These are phyloP conservation scores for Venturia oleaginea DNA, from an alignment of 2,329 filamentous ascomycete genomes.

Conservation along the genomic window DNA sequence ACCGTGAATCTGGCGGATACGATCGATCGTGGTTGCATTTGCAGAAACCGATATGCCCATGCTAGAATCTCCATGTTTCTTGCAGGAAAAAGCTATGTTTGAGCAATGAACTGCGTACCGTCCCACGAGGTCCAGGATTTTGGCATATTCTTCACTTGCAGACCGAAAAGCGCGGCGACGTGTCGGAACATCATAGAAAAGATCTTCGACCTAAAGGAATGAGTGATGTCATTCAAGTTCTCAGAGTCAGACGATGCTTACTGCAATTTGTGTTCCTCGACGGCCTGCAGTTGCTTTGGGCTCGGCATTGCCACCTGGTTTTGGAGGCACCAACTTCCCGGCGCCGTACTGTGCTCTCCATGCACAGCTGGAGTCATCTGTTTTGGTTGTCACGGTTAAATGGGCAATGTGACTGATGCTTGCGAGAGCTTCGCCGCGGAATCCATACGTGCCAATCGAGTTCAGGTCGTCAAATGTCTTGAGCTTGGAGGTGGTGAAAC, in stretches of 20 bases:
- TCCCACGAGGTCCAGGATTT: slow-evolving; percentile 91
- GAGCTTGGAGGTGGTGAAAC: slow-evolving; percentile 94
- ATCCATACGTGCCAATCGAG: slow-evolving; percentile 92
- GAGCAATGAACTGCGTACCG: slow-evolving; percentile 87
- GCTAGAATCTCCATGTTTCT: slow-evolving; percentile 85
- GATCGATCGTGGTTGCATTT: slow-evolving; percentile 63
- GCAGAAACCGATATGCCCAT: slow-evolving; percentile 72
- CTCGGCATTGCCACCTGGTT: slow-evolving; percentile 77
- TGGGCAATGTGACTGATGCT: slow-evolving; percentile 99
- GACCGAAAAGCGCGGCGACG: slow-evolving; percentile 84
- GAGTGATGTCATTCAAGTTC: background rate
- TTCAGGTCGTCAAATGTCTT: slow-evolving; percentile 86
- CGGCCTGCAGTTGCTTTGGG: slow-evolving; percentile 83
- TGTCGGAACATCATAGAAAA: slow-evolving; percentile 94
- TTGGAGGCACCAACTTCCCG: slow-evolving; percentile 70
- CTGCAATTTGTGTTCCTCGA: slow-evolving; percentile 86
- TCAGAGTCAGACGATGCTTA: slow-evolving; percentile 23
- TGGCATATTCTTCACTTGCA: slow-evolving; percentile 88
- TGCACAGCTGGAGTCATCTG: slow-evolving; percentile 74
- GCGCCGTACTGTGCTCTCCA: slow-evolving; percentile 85
- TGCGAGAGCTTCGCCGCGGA: slow-evolving; percentile 88
- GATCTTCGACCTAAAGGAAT: slow-evolving; percentile 62
- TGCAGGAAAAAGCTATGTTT: slow-evolving; percentile 91
- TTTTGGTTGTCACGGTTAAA: slow-evolving; percentile 88
- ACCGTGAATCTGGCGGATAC: slow-evolving; percentile 86